Conservation (phyloP, 2,329 filamentous ascomycete genomes). For the Claviceps sp. region DNA sequence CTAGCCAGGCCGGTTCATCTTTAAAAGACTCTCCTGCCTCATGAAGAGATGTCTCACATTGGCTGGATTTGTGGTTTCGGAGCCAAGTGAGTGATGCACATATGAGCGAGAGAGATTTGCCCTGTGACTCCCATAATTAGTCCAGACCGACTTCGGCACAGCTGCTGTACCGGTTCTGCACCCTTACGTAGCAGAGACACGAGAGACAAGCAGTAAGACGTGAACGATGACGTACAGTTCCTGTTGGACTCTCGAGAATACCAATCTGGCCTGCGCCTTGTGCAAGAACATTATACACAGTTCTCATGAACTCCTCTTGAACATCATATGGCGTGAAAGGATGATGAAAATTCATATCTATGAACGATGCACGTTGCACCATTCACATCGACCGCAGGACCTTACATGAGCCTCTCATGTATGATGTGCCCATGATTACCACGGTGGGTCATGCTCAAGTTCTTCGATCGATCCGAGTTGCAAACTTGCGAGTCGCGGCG, state of each 20-base stretch:
- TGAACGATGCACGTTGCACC: slow-evolving; percentile 9
- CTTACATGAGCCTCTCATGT: slow-evolving; percentile 8
- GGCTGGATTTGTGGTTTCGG: slow-evolving; percentile 58
- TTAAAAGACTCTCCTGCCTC: slow-evolving; percentile 30
- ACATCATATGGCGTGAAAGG: slow-evolving; percentile 81
- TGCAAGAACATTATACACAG: slow-evolving; percentile 67
- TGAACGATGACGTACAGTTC: slow-evolving; percentile 36
- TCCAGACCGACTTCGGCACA: too few species aligned
- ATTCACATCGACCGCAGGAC: slow-evolving; percentile 5
- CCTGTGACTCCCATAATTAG: slow-evolving; percentile 27
- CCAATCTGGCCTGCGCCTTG: slow-evolving; percentile 58
- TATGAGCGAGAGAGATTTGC: slow-evolving; percentile 85
- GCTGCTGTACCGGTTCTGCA: too few species aligned
- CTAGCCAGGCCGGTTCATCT: slow-evolving; percentile 74
- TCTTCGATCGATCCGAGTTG: too few species aligned
- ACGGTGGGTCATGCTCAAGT: neutral
- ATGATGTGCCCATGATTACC: neutral
- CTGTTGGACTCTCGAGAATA: slow-evolving; percentile 88
- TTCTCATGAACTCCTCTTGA: slow-evolving; percentile 76
- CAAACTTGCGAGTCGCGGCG: too few species aligned
- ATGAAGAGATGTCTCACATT: slow-evolving; percentile 39
- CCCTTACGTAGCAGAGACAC: neutral
- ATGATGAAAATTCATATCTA: slow-evolving; percentile 59
- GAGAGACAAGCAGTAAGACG: neutral
- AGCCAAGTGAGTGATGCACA: slow-evolving; percentile 85